These are phyloP conservation scores for Populus tremula DNA, from an alignment of 345 rosid genomes.

Conservation along the genomic window DNA sequence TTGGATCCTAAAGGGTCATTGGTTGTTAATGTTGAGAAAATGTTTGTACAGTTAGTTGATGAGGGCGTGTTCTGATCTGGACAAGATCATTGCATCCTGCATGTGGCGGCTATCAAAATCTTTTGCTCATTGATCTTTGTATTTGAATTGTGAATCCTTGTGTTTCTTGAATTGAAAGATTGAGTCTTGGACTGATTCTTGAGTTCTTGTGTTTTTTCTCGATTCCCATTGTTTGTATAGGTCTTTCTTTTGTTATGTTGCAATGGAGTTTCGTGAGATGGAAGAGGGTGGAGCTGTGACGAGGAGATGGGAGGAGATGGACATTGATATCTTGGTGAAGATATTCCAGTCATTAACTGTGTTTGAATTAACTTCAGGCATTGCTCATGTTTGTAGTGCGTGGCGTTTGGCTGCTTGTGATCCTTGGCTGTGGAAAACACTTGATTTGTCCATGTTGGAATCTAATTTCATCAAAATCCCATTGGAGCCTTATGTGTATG, in stretches of 20 bases:
- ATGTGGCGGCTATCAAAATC: neutral
- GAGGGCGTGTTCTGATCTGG: neutral
- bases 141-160: neutral
- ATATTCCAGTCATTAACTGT: constrained; percentile 59
- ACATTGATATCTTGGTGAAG: constrained; percentile 62
- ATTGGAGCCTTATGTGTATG: constrained; percentile 71
- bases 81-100: neutral
- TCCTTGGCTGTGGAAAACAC: constrained; percentile 83
- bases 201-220: neutral
- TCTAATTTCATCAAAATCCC: constrained; percentile 77
- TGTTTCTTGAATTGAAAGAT: neutral
- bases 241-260: neutral
- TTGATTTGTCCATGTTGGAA: constrained; percentile 63
- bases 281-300: constrained; percentile 41
- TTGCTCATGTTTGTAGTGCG: constrained; percentile 73
- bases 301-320: constrained; percentile 83
- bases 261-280: constrained; percentile 21
- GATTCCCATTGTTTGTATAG: neutral
- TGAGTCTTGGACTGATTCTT: neutral
- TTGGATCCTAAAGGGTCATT: neutral
- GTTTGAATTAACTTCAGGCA: constrained; percentile 53
- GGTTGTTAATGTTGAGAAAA: neutral
- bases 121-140: neutral
- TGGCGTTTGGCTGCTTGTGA: constrained; percentile 83
- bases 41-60: neutral